Evolutionary conservation across 495 filamentous ascomycete genomes (phyloP).

Genomic region (Apiosordaria backusii): DNA sequence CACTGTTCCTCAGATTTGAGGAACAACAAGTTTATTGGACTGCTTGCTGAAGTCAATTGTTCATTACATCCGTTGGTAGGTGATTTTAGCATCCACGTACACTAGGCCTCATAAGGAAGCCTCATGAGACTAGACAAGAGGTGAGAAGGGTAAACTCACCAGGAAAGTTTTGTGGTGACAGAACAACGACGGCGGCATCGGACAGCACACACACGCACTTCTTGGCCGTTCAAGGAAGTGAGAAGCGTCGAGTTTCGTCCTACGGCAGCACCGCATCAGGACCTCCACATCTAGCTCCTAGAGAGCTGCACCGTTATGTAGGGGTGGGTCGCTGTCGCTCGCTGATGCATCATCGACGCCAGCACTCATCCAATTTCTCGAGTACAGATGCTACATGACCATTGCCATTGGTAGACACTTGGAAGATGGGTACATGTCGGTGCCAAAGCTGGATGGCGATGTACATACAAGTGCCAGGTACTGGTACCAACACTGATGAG

Average conservation of each 20-base stretch:
- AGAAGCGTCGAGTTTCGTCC: not conserved
- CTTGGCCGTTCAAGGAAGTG: not conserved
- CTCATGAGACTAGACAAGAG: no score
- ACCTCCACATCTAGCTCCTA: not conserved
- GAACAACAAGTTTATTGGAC: not conserved
- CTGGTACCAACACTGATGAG: not conserved
- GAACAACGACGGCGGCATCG: not conserved
- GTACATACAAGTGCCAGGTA: no score
- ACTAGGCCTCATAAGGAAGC: no score
- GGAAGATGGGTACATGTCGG: not conserved
- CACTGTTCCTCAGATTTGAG: not conserved
- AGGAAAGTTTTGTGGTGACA: not conserved
- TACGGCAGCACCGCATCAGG: not conserved
- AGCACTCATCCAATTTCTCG: no score
- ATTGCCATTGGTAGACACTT: not conserved
- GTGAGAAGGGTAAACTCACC: not conserved
- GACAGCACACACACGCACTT: not conserved
- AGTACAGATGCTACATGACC: no score
- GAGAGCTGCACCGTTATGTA: not conserved
- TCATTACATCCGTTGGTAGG: not conserved
- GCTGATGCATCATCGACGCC: no score
- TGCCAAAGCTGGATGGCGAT: not conserved
- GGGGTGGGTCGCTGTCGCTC: not conserved
- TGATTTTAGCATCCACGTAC: not conserved
- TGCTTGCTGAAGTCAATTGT: not conserved